Evolutionary conservation across 176 grass and related monocot species (phyloP).

Genomic region (Saccharum spontaneum): DNA sequence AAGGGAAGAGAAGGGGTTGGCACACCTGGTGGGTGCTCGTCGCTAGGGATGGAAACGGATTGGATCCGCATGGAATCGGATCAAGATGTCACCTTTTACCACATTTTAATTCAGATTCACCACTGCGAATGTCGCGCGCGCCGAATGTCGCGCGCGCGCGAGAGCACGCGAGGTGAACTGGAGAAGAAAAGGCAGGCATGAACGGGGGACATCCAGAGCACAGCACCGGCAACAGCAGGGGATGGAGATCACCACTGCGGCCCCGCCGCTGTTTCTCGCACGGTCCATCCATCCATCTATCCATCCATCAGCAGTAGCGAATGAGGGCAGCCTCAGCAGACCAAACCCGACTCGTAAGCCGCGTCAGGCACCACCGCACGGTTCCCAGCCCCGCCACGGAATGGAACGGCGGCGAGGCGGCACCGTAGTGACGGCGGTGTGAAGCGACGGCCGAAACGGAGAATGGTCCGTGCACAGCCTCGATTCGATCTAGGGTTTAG

Average conservation of each 20-base stretch:
- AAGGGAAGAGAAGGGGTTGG: neutral
- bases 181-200: neutral
- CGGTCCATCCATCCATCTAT: neutral
- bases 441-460: neutral
- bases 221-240: neutral
- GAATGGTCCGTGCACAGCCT: neutral
- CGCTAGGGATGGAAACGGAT: too few species aligned
- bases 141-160: too few species aligned
- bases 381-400: constrained; percentile 4
- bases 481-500: too few species aligned
- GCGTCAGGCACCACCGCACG: neutral
- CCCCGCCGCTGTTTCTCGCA: neutral
- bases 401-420: neutral
- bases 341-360: neutral
- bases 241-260: neutral
- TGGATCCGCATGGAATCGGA: too few species aligned
- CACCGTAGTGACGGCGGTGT: neutral
- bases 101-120: too few species aligned
- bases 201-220: neutral
- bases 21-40: too few species aligned
- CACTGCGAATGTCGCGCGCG: too few species aligned
- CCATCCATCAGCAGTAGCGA: too few species aligned
- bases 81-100: too few species aligned
- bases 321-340: neutral
- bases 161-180: neutral